Percentiles rank a stretch among this genome's conserved stretches.
Conservation (phyloP, 2,329 filamentous ascomycete species). For the Cryphonectria nitschkei region DNA sequence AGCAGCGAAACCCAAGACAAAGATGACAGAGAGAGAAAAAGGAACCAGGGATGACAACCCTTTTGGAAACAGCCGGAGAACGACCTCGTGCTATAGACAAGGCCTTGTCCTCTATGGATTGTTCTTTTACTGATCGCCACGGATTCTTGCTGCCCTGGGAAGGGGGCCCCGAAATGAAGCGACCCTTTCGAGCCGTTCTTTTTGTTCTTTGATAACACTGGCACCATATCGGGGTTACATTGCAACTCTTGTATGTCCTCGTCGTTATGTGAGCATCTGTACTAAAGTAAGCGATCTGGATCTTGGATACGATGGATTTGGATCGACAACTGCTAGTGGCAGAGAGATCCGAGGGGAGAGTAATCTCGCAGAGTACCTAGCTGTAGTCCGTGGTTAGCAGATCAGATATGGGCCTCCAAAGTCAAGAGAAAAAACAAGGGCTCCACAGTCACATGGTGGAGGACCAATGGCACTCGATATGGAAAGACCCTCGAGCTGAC, state of each 20-base stretch:
- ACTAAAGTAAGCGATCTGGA: not conserved
- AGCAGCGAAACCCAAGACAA: not conserved
- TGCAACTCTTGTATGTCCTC: not conserved
- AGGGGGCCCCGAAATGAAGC: not conserved
- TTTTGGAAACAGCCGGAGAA: not conserved
- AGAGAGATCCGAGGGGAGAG: not conserved
- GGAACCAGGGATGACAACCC: not conserved
- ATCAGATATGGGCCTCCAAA: not conserved
- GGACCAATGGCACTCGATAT: not conserved
- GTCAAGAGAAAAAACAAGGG: not conserved
- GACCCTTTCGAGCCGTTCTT: not conserved
- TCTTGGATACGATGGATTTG: not conserved
- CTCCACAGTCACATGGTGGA: slow-evolving; percentile 11
- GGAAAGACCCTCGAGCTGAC: not conserved
- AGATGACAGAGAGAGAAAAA: not conserved
- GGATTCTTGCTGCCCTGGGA: not conserved
- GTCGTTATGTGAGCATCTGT: not conserved
- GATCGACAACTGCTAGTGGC: not conserved
- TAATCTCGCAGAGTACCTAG: not conserved
- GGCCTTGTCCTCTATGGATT: not conserved
- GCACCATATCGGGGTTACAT: not conserved
- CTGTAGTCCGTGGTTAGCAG: not conserved
- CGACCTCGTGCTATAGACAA: not conserved
- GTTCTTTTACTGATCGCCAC: not conserved
- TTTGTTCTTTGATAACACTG: not conserved